These are phyloP conservation scores for Hortiboletus flavorubellus DNA, from an alignment of 768 basidiomycete species.

Conservation along the genomic window DNA sequence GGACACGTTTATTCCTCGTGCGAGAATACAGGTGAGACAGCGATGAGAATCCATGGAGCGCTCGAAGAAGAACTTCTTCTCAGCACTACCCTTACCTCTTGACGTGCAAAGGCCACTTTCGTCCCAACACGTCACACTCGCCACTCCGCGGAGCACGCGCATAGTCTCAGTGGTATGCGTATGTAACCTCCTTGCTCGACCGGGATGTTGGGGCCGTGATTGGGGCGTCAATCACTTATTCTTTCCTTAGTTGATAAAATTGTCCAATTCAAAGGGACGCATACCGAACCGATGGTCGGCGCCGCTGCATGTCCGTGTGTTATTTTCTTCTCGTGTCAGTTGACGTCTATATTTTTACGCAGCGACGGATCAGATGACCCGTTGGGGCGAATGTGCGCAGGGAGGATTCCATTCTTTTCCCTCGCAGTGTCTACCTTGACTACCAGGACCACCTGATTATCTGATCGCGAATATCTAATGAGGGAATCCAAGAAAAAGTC, in stretches of 20 bases:
- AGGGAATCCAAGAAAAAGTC: slow-evolving; percentile 19
- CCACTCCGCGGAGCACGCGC: slow-evolving; percentile 1
- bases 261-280: background rate
- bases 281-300: slow-evolving; percentile 12
- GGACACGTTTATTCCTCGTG: background rate
- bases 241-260: background rate
- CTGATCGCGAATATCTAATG: slow-evolving; percentile 6
- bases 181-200: background rate
- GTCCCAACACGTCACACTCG: too few species aligned
- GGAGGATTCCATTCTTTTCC: slow-evolving; percentile 15
- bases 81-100: too few species aligned
- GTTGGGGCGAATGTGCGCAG: too few species aligned
- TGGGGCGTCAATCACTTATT: background rate
- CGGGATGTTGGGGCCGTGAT: background rate
- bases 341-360: background rate
- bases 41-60: background rate
- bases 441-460: slow-evolving; percentile 8
- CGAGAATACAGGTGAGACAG: background rate
- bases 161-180: background rate
- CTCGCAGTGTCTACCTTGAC: slow-evolving; percentile 16
- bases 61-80: too few species aligned
- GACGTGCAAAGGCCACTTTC: too few species aligned
- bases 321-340: slow-evolving; percentile 4
- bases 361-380: slow-evolving; percentile 10
- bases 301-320: background rate